Evolutionary conservation across 345 rosid genomes (phyloP), one percentile per base, ranked within the genome.

Genomic region (Eucalyptus pauciflora): DNA sequence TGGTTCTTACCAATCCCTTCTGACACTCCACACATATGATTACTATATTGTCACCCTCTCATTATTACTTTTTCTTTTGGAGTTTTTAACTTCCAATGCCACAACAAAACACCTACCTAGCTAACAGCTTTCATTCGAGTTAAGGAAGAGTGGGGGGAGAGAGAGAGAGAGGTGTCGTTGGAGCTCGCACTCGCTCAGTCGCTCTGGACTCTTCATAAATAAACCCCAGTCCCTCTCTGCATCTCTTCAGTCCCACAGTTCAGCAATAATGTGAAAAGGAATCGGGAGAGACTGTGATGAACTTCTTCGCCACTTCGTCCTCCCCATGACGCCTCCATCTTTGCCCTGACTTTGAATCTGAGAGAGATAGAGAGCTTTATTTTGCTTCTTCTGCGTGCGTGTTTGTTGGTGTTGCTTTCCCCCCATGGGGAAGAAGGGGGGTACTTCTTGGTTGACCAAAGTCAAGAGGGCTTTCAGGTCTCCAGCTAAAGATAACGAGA

Each of bases 391-490:
- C 88, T 87, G 69, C 6, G 56, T 86, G 87, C 41, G 85, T 10
- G 85, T 69, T 51, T 52, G 67, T 31, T 88, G 29, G 56, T 31
- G 89, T 6, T 58, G 54, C 12, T 24, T 49, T 24, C 37, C 27
- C 58, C 33, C 64, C 37, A 96, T 96, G 99, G 96, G 96, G 87
- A 97, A 96, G 95, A 95, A 92, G 88, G 92, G 91, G 67, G 94
- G 94, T 43, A 17, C 86, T 62, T 97, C 98, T 14, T 97, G 99
- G 99, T 90, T 97, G 90, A 92, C 94, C 41, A 91, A 91, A 79
- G 98, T 97, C 89, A 96, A 95, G 93, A 96, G 95, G 89, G 96
- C 96, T 86, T 95, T 97, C 90, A 93, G 96, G 92, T 97, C 99
- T 91, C 97, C 98, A 17, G 89, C 94, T 54, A 97, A 96, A 86